Percentiles rank a stretch among this genome's conserved stretches.
Conservation (phyloP, 805 yeast genomes). For the Ascoidea asiatica region DNA sequence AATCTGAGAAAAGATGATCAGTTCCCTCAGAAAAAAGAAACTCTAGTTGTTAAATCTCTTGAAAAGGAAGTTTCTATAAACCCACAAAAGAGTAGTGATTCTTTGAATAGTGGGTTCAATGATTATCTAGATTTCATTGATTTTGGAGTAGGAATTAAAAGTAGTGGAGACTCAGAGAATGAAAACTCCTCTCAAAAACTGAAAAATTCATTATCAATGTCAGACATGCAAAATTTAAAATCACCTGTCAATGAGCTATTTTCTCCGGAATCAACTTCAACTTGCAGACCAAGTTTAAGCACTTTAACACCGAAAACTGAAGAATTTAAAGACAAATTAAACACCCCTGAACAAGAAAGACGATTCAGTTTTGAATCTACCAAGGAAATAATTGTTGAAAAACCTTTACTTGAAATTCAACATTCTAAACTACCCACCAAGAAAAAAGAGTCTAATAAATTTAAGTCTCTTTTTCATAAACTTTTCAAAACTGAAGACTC, state of each 20-base stretch:
- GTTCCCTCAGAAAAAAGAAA: background rate
- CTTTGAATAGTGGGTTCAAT: background rate
- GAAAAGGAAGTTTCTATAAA: background rate
- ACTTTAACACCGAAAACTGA: background rate
- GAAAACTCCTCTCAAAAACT: background rate
- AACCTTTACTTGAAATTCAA: no score
- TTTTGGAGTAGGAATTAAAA: no score
- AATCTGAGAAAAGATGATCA: background rate
- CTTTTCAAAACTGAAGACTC: no score
- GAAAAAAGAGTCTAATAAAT: no score
- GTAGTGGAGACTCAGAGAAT: background rate
- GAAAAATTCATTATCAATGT: no score
- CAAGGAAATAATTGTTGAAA: no score
- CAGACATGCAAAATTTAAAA: no score
- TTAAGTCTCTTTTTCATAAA: no score
- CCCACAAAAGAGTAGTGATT: background rate
- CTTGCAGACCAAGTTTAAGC: background rate
- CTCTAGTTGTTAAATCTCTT: no score
- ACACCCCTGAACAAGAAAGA: no score
- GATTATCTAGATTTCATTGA: background rate
- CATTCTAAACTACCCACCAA: no score
- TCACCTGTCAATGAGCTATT: background rate
- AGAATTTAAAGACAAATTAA: background rate
- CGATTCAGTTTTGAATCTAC: no score
- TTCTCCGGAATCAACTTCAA: background rate